Evolutionary conservation across 768 basidiomycete species (phyloP), one percentile per base, ranked within the genome.

Genomic region (Coprinopsis strossmayeri): DNA sequence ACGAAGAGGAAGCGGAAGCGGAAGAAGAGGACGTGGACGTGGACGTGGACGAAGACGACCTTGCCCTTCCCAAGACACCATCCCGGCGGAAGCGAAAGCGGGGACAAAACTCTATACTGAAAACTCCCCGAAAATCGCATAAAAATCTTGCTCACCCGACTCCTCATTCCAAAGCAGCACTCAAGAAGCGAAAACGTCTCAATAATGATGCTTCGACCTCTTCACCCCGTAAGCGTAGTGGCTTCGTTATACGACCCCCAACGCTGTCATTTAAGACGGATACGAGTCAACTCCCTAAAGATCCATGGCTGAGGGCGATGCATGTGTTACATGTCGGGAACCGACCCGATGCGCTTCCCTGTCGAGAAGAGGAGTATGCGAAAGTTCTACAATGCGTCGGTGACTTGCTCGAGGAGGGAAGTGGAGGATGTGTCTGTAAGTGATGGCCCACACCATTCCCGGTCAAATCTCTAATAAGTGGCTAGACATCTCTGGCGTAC

Each of bases 341-440:
- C 44, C 78, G 94, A 5, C 95, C 96, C 1, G 91, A 95, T 55
- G 74, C 80, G 21, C 67, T 99, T 34, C 93, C 93, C 3, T 95
- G 94, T 65, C 71, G 96, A 39, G 88, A 91, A 48, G 81, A 82
- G 40, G 92, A 97, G 64, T 95, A 87, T 58, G 75, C 72, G 12
- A 74, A 78, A 38, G 84, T 97, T 20, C 58, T 93, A 57, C 72
- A 77, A 20, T 79, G 80, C 34, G 84, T 97, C 2, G 84, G 87
- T 45, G 87, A 92, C 52, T 69, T 95, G 25, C 69, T 99, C 11
- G 92, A 96, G 51, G 90, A 92, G 55, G 91, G 92, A 0, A 90
- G 87, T 34, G 95, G 95, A 1, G 95, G 95, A 15, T 99, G 96
- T 64, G 73, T 99, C 45, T 98, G 94, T 95, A 59, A 61, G 91